A percentile compares a stretch with the other conserved stretches of the same genome.
Evolutionary conservation across 2,329 filamentous ascomycete genomes (phyloP).

Genomic region (Diaporthe citriasiana): DNA sequence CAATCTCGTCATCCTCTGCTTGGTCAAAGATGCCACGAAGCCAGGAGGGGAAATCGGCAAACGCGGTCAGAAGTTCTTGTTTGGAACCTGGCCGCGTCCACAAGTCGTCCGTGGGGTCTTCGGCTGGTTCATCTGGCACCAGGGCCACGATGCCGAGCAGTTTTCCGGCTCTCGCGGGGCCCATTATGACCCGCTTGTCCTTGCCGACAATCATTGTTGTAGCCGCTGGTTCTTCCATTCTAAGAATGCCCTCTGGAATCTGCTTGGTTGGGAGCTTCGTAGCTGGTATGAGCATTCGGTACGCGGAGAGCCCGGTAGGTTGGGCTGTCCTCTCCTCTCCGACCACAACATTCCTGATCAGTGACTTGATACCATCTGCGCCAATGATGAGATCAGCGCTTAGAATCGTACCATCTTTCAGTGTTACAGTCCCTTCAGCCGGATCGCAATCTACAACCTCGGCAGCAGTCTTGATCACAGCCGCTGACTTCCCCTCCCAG

Average conservation of each 20-base stretch:
- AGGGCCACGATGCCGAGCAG: conserved; percentile 6
- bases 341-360: conserved; percentile 42
- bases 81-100: conserved; percentile 57
- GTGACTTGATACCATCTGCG: conserved; percentile 53
- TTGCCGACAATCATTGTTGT: conserved; percentile 9
- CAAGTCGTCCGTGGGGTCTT: conserved; percentile 48
- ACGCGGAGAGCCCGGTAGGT: conserved; percentile 56
- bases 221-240: neutral
- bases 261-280: conserved; percentile 60
- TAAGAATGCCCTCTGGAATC: conserved; percentile 53
- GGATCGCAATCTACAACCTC: conserved; percentile 56
- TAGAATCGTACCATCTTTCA: conserved; percentile 51
- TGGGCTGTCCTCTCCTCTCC: conserved; percentile 44
- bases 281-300: conserved; percentile 53
- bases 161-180: neutral
- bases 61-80: conserved; percentile 56
- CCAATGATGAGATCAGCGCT: conserved; percentile 53
- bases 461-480: conserved; percentile 47
- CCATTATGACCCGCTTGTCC: conserved; percentile 20
- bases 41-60: conserved; percentile 58
- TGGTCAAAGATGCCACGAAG: conserved; percentile 51
- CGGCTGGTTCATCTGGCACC: neutral
- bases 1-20: conserved; percentile 49
- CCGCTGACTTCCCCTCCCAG: conserved; percentile 45
- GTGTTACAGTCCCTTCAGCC: conserved; percentile 51